Evolutionary conservation across 2,329 filamentous ascomycete species (phyloP).

Genomic region (Nakataea oryzae): DNA sequence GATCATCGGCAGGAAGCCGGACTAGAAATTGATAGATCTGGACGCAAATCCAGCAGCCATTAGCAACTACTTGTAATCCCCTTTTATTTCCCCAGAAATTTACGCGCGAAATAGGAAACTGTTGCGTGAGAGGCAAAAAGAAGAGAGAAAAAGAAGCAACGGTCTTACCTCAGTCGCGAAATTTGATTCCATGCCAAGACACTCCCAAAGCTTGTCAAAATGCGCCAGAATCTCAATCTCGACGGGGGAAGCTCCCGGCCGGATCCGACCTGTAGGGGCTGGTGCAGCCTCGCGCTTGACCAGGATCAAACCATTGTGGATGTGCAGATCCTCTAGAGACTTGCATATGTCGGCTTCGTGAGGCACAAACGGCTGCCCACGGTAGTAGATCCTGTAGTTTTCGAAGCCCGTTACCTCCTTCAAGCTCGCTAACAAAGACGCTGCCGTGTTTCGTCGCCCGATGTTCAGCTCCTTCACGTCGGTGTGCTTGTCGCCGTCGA

Average conservation of each 20-base stretch:
- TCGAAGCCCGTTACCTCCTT: slow-evolving; percentile 63
- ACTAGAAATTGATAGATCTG: slow-evolving; percentile 62
- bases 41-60: slow-evolving; percentile 4
- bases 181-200: slow-evolving; percentile 63
- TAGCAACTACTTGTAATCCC: neutral
- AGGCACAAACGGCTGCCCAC: slow-evolving; percentile 55
- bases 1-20: slow-evolving; percentile 57
- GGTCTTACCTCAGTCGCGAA: slow-evolving; percentile 53
- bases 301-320: slow-evolving; percentile 55
- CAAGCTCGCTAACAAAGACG: slow-evolving; percentile 57
- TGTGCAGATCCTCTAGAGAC: slow-evolving; percentile 57
- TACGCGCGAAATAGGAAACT: too few relatives aligned
- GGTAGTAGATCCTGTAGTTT: slow-evolving; percentile 63
- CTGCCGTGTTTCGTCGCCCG: slow-evolving; percentile 59
- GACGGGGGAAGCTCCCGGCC: slow-evolving; percentile 46
- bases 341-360: slow-evolving; percentile 46
- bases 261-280: slow-evolving; percentile 24
- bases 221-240: slow-evolving; percentile 73
- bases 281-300: slow-evolving; percentile 47
- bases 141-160: too few relatives aligned
- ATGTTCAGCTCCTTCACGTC: slow-evolving; percentile 54
- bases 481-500: slow-evolving; percentile 49
- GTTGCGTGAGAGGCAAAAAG: neutral
- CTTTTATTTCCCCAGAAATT: too few relatives aligned
- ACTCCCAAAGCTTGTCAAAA: slow-evolving; percentile 74